Base-by-base conservation (phyloP, 306 rosid genomes). In the Chamaecrista fasciculata region DNA sequence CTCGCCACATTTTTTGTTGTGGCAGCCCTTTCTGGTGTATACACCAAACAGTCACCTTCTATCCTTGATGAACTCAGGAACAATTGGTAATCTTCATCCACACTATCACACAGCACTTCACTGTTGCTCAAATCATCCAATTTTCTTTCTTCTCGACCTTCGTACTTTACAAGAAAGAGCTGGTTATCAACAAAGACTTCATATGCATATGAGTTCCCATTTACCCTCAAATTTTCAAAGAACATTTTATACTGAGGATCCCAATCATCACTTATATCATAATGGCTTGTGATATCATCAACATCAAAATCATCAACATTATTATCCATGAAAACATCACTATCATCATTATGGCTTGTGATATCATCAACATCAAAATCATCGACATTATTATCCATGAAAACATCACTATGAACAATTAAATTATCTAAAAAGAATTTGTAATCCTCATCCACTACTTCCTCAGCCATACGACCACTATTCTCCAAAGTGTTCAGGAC, bases 231-330 rank as follows among this genome's bases (percentile, higher is more conserved):
- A 56, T 68, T 71, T 63, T 77, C 73, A 56, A 84, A 57, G 42
- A 78, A 79, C 18, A 39, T 47, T 69, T 14, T 73, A 58, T 62
- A 83, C 14, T 69, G 59, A 70, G 75, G 67, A 80, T 76, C 86
- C 19, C 1, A 9, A 40, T 50, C 63, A 39, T 71, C 74, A 69
- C 31, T 3, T 21, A 3, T 20, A 57, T n/a, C n/a, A n/a, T n/a
- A n/a, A n/a, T 8, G 43, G 63, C 43, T 16, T 57, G 42, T 31
- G 63, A 29, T 31, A 6, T 29, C 42, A 57, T 57, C 43, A 57
- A 31, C 9, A 57, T 8, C 63, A 16, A 24, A 57, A n/a, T 12
- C 20, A 29, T 19, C 1, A 29, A 57, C 3, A 57, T 29, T 57
- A 57, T 57, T 9, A 57, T 8, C 63, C n/a, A 40, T 3, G 12